Percentiles rank a stretch among this genome's conserved stretches.
phyloP scores from a whole-genome alignment of 495 filamentous ascomycete genomes.

The Xylaria nigripes region DNA sequence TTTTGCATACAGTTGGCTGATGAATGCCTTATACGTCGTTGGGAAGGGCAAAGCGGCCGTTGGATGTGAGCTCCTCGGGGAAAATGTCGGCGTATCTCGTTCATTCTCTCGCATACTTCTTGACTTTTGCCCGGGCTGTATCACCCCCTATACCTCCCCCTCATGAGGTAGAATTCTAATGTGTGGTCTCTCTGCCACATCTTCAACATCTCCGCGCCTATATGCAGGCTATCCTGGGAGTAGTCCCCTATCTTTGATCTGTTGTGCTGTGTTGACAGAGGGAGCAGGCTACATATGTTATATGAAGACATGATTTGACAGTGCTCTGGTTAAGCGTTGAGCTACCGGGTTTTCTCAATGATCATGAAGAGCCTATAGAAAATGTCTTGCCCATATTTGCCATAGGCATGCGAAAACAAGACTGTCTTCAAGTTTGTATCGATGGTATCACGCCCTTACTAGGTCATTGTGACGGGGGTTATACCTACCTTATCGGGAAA shows the following conservation, averaged over 20 bases:
- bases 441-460: too few relatives aligned
- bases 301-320: not conserved
- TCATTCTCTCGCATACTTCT: conserved; percentile 13
- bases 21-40: not conserved
- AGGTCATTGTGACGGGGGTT: too few relatives aligned
- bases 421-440: too few relatives aligned
- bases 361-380: too few relatives aligned
- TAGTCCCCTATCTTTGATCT: not conserved
- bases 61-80: not conserved
- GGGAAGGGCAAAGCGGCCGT: not conserved
- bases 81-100: conserved; percentile 15
- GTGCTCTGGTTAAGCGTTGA: too few relatives aligned
- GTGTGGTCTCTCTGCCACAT: not conserved
- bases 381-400: too few relatives aligned
- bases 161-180: not conserved
- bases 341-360: too few relatives aligned
- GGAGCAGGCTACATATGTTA: not conserved
- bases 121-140: conserved; percentile 7
- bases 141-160: not conserved
- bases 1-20: too few relatives aligned
- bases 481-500: too few relatives aligned
- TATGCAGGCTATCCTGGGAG: not conserved
- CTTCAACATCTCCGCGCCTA: not conserved
- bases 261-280: not conserved
- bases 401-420: too few relatives aligned